Conservation (phyloP, 495 filamentous ascomycete genomes). For the Mycothermus thermophilus region DNA sequence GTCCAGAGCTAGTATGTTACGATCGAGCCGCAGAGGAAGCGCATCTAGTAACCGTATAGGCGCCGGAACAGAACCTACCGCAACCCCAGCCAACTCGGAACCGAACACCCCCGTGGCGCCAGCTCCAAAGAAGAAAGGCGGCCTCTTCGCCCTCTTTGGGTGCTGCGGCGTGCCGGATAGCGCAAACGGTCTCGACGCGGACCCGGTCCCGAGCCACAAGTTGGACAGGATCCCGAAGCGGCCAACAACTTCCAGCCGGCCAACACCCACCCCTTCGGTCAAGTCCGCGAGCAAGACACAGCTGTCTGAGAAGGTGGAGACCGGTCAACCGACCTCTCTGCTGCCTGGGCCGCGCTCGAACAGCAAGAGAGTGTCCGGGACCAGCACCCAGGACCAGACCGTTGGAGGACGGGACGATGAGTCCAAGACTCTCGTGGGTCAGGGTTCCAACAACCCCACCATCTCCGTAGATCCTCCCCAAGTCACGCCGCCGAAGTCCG, state of each 20-base stretch:
- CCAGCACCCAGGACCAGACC: conserved; percentile 30
- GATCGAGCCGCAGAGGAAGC: conserved; percentile 54
- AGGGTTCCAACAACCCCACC: conserved; percentile 23
- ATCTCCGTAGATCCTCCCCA: conserved; percentile 33
- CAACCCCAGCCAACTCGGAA: conserved; percentile 31
- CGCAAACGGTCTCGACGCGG: conserved; percentile 50
- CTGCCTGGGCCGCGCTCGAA: conserved; percentile 26
- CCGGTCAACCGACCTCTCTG: conserved; percentile 12
- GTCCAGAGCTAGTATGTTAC: conserved; percentile 58
- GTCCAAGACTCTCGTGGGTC: conserved; percentile 29
- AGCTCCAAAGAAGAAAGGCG: conserved; percentile 47
- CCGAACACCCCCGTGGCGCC: conserved; percentile 31
- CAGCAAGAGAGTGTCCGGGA: conserved; percentile 30
- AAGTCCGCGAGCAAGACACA: conserved; percentile 38
- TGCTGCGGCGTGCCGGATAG: conserved; percentile 63
- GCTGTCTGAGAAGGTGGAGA: conserved; percentile 30
- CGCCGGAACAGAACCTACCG: conserved; percentile 32
- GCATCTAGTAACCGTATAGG: conserved; percentile 39
- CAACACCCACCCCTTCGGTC: conserved; percentile 39
- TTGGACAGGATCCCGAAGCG: conserved; percentile 39
- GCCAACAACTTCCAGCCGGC: conserved; percentile 39
- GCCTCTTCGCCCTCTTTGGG: conserved; percentile 57
- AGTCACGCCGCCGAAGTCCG: conserved; percentile 8
- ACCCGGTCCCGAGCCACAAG: conserved; percentile 53
- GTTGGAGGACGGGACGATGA: conserved; percentile 28